Evolutionary conservation across 331 rosid genomes (phyloP).

Genomic region (Pyrus hybrid): DNA sequence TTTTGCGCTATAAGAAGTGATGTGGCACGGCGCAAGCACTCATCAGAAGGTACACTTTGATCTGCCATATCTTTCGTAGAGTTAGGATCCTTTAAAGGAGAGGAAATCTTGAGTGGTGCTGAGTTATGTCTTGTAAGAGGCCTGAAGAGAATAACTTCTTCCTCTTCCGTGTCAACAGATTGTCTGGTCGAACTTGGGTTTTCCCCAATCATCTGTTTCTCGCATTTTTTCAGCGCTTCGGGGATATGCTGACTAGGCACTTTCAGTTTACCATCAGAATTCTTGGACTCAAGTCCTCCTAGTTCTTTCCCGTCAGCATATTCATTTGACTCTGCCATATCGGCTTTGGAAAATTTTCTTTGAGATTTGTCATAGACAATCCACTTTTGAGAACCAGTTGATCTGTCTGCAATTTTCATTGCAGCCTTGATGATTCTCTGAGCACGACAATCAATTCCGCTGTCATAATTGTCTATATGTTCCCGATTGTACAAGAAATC

Average conservation of each 20-base stretch:
- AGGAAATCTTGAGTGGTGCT: conserved; percentile 45
- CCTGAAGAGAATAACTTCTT: too few relatives aligned
- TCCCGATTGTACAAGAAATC: conserved; percentile 58
- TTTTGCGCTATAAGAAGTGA: conserved; percentile 84
- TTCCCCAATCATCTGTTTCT: conserved; percentile 16
- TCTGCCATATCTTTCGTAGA: conserved; percentile 38
- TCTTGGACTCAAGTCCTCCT: conserved; percentile 17
- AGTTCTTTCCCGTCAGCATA: conserved; percentile 12
- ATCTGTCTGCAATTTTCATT: conserved; percentile 42
- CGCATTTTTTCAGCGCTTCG: conserved; percentile 13
- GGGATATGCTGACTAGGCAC: conserved; percentile 13
- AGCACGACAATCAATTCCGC: conserved; percentile 44
- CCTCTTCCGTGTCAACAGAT: conserved; percentile 45
- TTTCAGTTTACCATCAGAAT: conserved; percentile 14
- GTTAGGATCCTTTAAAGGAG: conserved; percentile 14
- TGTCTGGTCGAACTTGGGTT: conserved; percentile 22
- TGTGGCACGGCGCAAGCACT: conserved; percentile 76
- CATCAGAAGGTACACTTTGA: conserved; percentile 43
- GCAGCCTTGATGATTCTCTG: conserved; percentile 59
- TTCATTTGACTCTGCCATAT: conserved; percentile 22
- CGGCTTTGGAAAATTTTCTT: conserved; percentile 16
- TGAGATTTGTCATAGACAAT: conserved; percentile 33
- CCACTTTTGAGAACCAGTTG: conserved; percentile 46
- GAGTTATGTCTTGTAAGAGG: conserved; percentile 81
- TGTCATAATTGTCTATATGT: conserved; percentile 38